Evolutionary conservation across 2,329 filamentous ascomycete genomes (phyloP).

Genomic region (Aureobasidium vineae): DNA sequence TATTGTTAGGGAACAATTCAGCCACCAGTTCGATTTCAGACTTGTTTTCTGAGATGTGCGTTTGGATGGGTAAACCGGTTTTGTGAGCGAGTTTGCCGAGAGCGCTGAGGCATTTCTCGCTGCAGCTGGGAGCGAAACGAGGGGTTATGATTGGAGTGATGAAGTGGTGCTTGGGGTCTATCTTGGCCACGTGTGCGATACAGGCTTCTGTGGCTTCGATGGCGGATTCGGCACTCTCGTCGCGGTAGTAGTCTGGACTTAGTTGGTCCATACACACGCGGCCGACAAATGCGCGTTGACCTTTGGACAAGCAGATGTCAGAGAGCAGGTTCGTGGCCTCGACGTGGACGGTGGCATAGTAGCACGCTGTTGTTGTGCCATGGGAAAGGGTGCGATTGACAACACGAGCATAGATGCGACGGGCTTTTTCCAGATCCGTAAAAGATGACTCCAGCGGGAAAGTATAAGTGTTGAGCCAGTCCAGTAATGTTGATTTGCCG

Average conservation of each 20-base stretch:
- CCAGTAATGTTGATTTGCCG: constrained; percentile 85
- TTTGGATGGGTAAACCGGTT: constrained; percentile 71
- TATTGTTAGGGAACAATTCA: constrained; percentile 63
- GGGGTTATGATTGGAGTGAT: constrained; percentile 78
- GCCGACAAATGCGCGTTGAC: constrained; percentile 88
- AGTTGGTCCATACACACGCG: constrained; percentile 91
- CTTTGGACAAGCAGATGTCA: constrained; percentile 71
- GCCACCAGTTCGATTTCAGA: constrained; percentile 70
- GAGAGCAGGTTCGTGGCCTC: constrained; percentile 87
- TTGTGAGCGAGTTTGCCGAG: constrained; percentile 65
- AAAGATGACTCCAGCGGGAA: constrained; percentile 88
- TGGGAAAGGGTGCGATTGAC: constrained; percentile 78
- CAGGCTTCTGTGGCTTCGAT: constrained; percentile 52
- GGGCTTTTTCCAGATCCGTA: constrained; percentile 60
- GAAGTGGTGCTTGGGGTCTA: constrained; percentile 65
- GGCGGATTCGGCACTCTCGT: constrained; percentile 62
- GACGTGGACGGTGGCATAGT: constrained; percentile 89
- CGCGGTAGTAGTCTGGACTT: constrained; percentile 75
- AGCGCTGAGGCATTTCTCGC: constrained; percentile 54
- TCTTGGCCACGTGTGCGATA: constrained; percentile 58
- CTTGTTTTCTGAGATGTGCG: constrained; percentile 83
- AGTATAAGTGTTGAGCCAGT: constrained; percentile 93
- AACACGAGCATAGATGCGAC: constrained; percentile 71
- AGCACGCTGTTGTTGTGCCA: constrained; percentile 91
- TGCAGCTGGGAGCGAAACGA: constrained; percentile 59